phyloP scores from a whole-genome alignment of 2,329 filamentous ascomycete genomes.

The Aspergillus carbonarius region DNA sequence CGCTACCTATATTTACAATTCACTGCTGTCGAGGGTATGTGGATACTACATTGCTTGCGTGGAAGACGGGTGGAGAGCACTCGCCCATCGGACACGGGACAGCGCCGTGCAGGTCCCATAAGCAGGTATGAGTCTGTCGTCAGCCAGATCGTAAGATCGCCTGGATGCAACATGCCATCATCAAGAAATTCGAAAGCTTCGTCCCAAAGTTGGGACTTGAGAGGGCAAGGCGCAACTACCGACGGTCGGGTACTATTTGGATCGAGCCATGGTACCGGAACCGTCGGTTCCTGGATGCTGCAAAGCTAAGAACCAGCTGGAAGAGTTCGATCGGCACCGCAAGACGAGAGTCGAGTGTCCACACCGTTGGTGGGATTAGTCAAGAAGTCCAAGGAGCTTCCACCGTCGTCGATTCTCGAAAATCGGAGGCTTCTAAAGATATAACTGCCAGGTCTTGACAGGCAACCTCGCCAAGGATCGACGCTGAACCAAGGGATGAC shows the following conservation, averaged over 20 bases:
- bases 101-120: neutral
- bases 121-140: neutral
- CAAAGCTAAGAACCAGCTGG: neutral
- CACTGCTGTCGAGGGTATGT: neutral
- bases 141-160: neutral
- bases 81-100: neutral
- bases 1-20: neutral
- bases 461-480: neutral
- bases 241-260: neutral
- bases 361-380: too few relatives aligned
- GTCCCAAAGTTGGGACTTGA: neutral
- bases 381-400: neutral
- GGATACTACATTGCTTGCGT: neutral
- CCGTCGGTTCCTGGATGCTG: neutral
- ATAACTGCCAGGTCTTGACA: neutral
- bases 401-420: neutral
- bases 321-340: neutral
- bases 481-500: constrained; percentile 3
- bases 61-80: neutral
- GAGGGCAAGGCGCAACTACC: neutral
- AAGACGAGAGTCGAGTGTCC: neutral
- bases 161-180: neutral
- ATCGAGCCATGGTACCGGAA: neutral
- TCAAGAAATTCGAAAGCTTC: neutral
- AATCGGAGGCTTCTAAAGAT: neutral